Evolutionary conservation across 257 asterid species (phyloP), one percentile per base, ranked within the genome.

Genomic region (Scutellaria minor): DNA sequence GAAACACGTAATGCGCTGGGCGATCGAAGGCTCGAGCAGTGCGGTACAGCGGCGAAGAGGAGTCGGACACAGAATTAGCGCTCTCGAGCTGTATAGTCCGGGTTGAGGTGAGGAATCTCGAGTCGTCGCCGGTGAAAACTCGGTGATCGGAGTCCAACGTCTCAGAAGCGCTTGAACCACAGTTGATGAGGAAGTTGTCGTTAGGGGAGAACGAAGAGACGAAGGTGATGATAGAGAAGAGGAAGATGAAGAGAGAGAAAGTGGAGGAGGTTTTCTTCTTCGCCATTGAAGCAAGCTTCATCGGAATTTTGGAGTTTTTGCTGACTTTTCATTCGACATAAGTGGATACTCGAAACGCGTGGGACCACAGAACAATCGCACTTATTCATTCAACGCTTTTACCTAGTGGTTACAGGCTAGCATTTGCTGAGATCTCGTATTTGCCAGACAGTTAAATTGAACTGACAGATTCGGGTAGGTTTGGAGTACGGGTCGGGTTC

Each of bases 161-260:
- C 39, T 75, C 68, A 15, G 80, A 56, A 53, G 65, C 75, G 70
- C 47, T 44, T 9, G 96, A 90, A 27, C 96, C 98, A 40, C 96
- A 90, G 76, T 82, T 82, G 63, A 93, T 35, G 80, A 90, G 96
- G 85, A 85, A 81, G 75, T 88, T 80, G 55, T 90, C 96, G 31
- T 52, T 1, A 1, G 96, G 97, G 22, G 84, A 67, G 84, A 93
- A 93, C 73, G 81, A 71, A 2, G 83, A 63, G 7, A 73, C 79
- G 65, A 66, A 2, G 65, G 81, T 42, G 68, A 77, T 44, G 76
- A 75, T 53, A 60, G 64, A 57, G 77, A 86, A n/a, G 78, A 87
- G 72, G 81, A 4, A 77, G 80, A 80, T 68, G 58, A 75, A 24
- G 68, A 83, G 18, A 69, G 71, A 47, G 31, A 42, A 71, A 37